Base-by-base conservation (phyloP, 2,329 filamentous ascomycete species). In the Aspergillus neotritici region DNA sequence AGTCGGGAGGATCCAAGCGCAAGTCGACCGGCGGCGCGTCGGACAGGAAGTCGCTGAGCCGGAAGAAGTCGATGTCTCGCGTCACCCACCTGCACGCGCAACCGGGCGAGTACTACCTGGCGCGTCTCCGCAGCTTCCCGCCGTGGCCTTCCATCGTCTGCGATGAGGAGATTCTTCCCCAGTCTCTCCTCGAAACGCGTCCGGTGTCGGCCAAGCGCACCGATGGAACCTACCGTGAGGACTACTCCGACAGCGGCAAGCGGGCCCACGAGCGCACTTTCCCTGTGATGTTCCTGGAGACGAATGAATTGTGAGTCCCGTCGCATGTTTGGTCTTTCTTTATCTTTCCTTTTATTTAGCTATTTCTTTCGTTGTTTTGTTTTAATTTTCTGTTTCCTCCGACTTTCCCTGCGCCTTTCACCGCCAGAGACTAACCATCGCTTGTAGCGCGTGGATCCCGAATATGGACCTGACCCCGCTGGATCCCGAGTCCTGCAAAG, bases 61-160 rank as follows among this genome's bases (percentile, higher is more conserved):
- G 84, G 73, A 95, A 93, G 75, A 86, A 82, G 63, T 90, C 86
- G 37, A 83, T 83, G 69, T 76, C 78, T 49, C 83, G 83, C 61
- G 75, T 86, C 51, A 77, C 77, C 34, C 79, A 88, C 55, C 76
- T 87, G 41, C 80, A 95, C 62, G 90, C 87, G 51, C 77, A 94
- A 72, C 87, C 93, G 4, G 93, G 94, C 55, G 85, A 97, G 58
- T 86, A 90, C 69, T 97, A 86, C 70, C 83, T 94, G 62, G 88
- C 94, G 52, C 87, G 90, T 66, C 82, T 98, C 67, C 95, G 94
- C 75, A 93, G 91, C 47, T 94, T 87, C 67, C 87, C 93, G 28
- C 84, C 87, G 31, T 98, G 93, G 93, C 93, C 93, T 12, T 84
- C 88, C 42, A 86, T 98, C 62, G 82, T 98, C 56, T 93, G 87